Evolutionary conservation across 371 early-diverging fungal species (phyloP).

Genomic region (Conidiobolus incongruus): DNA sequence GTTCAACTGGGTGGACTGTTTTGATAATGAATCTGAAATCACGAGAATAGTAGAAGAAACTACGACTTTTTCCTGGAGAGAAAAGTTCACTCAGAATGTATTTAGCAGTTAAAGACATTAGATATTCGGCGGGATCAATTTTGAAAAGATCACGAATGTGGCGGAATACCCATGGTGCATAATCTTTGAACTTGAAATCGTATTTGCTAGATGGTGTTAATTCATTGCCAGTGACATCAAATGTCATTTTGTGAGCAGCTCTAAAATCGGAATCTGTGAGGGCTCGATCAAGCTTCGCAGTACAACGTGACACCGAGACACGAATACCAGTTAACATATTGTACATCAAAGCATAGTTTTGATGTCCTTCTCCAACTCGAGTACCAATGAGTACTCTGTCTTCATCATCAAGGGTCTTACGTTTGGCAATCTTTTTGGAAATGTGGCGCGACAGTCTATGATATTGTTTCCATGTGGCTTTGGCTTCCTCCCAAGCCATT

Average conservation of each 20-base stretch:
- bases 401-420: conserved; percentile 17
- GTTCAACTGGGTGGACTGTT: conserved; percentile 84
- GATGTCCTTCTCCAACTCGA: conserved; percentile 35
- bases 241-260: conserved; percentile 77
- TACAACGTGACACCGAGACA: conserved; percentile 65
- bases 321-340: conserved; percentile 91
- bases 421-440: conserved; percentile 13
- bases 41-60: conserved; percentile 89
- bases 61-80: conserved; percentile 84
- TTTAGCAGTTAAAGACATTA: conserved; percentile 84
- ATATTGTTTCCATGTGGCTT: conserved; percentile 6
- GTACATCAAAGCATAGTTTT: conserved; percentile 78
- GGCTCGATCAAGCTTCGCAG: conserved; percentile 51
- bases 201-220: conserved; percentile 81
- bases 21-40: conserved; percentile 97
- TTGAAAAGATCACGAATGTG: conserved; percentile 65
- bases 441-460: conserved; percentile 6
- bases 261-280: conserved; percentile 54
- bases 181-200: conserved; percentile 96
- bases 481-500: conserved; percentile 5
- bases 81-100: conserved; percentile 90
- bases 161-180: conserved; percentile 93
- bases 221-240: conserved; percentile 84
- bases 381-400: conserved; percentile 33
- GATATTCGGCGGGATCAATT: conserved; percentile 83